Evolutionary conservation across 2,329 filamentous ascomycete species (phyloP).

Genomic region (Clonostachys rosea): DNA sequence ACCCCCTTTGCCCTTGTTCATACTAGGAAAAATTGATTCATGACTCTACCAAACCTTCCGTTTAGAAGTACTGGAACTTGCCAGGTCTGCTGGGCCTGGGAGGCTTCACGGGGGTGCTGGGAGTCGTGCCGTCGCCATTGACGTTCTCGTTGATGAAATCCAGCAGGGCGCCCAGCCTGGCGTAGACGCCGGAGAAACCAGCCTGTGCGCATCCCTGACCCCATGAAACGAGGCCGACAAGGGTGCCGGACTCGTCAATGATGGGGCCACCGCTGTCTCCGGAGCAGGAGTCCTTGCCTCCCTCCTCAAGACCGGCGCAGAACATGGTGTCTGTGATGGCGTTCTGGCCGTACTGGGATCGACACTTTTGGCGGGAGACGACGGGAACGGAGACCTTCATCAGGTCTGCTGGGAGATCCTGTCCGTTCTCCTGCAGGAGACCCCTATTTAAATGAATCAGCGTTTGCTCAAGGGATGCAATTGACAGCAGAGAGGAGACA

Average conservation of each 20-base stretch:
- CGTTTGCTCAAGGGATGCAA: no score
- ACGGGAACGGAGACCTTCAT: constrained; percentile 22
- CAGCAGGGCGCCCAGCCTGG: constrained; percentile 14
- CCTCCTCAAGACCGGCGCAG: constrained; percentile 17
- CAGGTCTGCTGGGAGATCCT: constrained; percentile 9
- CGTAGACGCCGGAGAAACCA: constrained; percentile 18
- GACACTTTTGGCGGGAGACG: constrained; percentile 16
- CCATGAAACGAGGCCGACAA: constrained; percentile 22
- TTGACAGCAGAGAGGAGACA: no score
- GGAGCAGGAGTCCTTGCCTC: constrained; percentile 22
- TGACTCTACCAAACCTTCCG: no score
- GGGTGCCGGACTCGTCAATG: constrained; percentile 11
- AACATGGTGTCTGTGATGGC: constrained; percentile 20
- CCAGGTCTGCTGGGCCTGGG: no score
- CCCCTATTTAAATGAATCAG: not conserved
- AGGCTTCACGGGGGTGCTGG: no score
- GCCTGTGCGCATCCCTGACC: constrained; percentile 18
- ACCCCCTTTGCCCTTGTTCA: no score
- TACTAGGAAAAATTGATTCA: no score
- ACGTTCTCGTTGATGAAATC: constrained; percentile 9
- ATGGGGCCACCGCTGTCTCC: constrained; percentile 23
- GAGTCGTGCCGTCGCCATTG: no score
- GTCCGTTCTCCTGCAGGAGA: constrained; percentile 4
- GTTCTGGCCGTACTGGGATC: constrained; percentile 10
- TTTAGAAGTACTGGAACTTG: no score